Evolutionary conservation across 1,139 yeast species (phyloP).

Genomic region (Diutina rugosa): DNA sequence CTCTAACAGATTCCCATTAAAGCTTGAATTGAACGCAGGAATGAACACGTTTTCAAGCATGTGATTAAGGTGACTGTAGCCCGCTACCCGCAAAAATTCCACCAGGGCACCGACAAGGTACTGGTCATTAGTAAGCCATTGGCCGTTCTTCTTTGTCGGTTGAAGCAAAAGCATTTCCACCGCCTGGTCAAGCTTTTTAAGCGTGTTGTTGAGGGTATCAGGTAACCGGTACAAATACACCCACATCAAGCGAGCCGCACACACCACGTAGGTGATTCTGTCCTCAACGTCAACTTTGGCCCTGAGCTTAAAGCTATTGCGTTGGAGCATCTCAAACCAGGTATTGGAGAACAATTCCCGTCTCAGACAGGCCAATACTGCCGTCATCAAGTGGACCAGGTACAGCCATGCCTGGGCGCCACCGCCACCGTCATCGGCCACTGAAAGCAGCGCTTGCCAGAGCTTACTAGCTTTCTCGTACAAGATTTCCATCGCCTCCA

Average conservation of each 20-base stretch:
- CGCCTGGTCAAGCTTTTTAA: slow-evolving; percentile 40
- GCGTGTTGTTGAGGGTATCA: slow-evolving; percentile 79
- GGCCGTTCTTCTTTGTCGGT: slow-evolving; percentile 44
- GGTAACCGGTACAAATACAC: slow-evolving; percentile 77
- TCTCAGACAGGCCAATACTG: slow-evolving; percentile 72
- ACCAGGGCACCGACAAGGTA: slow-evolving; percentile 52
- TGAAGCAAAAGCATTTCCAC: slow-evolving; percentile 42
- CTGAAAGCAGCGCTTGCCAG: slow-evolving; percentile 12
- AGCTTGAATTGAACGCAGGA: slow-evolving; percentile 43
- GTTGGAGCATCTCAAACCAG: slow-evolving; percentile 65
- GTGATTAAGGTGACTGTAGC: slow-evolving; percentile 68
- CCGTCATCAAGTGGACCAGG: slow-evolving; percentile 57
- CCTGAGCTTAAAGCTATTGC: slow-evolving; percentile 21
- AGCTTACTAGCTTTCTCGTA: slow-evolving; percentile 35
- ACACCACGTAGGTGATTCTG: slow-evolving; percentile 47
- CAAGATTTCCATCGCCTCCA: slow-evolving; percentile 57
- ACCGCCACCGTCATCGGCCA: background rate
- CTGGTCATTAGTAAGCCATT: slow-evolving; percentile 58
- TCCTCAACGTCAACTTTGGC: slow-evolving; percentile 40
- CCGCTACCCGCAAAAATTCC: slow-evolving; percentile 62
- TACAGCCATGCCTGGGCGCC: slow-evolving; percentile 41
- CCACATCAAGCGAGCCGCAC: slow-evolving; percentile 73
- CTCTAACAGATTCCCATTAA: slow-evolving; percentile 48
- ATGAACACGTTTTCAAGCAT: slow-evolving; percentile 66
- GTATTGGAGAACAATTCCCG: slow-evolving; percentile 59